Evolutionary conservation across 2,329 filamentous ascomycete genomes (phyloP), one percentile per base, ranked within the genome.

Genomic region (Capronia americana): DNA sequence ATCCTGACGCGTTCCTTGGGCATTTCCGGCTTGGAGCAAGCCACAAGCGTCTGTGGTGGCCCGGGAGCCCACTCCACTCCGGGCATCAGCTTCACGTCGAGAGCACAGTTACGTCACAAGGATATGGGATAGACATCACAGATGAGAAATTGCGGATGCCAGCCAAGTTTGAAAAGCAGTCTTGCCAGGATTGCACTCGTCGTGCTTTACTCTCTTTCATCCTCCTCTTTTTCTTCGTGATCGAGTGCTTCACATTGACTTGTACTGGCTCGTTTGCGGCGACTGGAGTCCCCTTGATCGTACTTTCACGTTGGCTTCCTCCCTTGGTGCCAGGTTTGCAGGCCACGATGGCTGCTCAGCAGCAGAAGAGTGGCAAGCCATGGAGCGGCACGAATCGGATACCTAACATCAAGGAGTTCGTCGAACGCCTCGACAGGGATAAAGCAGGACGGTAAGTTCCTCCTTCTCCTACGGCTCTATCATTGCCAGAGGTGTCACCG

Each of bases 381-480:
- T 97, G 96, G 82, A 94, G 91, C 32, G 92, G 90, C 59, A 79
- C 79, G 66, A 96, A 97, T 77, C 91, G 91, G 26, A 88, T 98
- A 61, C 94, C 94, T 6, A 97, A 92, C 63, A 90, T 97, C 71
- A 88, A 90, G 75, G 87, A 94, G 77, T 96, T 97, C 71, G 85
- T 97, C 71, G 86, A 91, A 61, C 86, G 86, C 70, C 84, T 97
- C 41, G 93, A 97, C 77, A 82, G 80, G 61, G 88, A 96, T 72
- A 97, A 97, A 81, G 88, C 86, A 73, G 81, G 89, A 8, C 86
- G 48, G 38, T 44, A n/a, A n/a, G 38, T 44, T 8, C 17, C 5
- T 20, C 38, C 2, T 44, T 17, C 38, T 8, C 38, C 7, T 2
- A 44, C 38, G 6, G 17, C 38, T 44, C 38, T n/a, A n/a, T 17